Evolutionary conservation across 2,329 filamentous ascomycete species (phyloP).

Genomic region (Botrytis elliptica): DNA sequence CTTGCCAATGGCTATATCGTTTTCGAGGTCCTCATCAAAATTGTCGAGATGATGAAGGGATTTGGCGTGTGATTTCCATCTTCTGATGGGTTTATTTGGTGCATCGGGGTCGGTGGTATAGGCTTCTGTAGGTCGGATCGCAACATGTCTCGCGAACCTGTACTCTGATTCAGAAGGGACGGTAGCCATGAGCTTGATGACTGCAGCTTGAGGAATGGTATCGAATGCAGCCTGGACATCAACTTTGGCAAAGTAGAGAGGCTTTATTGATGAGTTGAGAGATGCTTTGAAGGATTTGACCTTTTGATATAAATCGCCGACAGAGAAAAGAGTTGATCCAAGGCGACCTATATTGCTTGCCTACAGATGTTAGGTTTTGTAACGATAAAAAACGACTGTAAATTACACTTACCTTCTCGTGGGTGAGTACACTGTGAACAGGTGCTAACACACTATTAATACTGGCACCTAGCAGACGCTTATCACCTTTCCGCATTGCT

Average conservation of each 20-base stretch:
- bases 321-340: conserved; percentile 79
- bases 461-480: conserved; percentile 56
- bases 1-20: conserved; percentile 39
- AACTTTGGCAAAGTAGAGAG: conserved; percentile 84
- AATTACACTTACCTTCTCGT: conserved; percentile 62
- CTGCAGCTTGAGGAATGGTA: conserved; percentile 79
- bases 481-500: conserved; percentile 53
- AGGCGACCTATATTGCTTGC: conserved; percentile 56
- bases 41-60: conserved; percentile 32
- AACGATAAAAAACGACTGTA: neutral
- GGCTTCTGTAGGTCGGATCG: conserved; percentile 55
- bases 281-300: conserved; percentile 66
- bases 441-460: conserved; percentile 72
- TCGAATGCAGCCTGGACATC: conserved; percentile 94
- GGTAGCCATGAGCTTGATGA: conserved; percentile 64
- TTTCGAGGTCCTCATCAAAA: conserved; percentile 37
- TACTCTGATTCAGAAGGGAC: conserved; percentile 62
- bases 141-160: conserved; percentile 69
- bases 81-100: conserved; percentile 33
- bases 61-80: conserved; percentile 37
- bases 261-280: conserved; percentile 43
- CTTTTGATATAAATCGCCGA: conserved; percentile 74
- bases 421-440: conserved; percentile 72
- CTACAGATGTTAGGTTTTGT: conserved; percentile 38
- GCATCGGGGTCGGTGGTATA: conserved; percentile 21